These are phyloP conservation scores for Eurotiales sp. DNA, from an alignment of 2,329 filamentous ascomycete genomes.

Conservation along the genomic window DNA sequence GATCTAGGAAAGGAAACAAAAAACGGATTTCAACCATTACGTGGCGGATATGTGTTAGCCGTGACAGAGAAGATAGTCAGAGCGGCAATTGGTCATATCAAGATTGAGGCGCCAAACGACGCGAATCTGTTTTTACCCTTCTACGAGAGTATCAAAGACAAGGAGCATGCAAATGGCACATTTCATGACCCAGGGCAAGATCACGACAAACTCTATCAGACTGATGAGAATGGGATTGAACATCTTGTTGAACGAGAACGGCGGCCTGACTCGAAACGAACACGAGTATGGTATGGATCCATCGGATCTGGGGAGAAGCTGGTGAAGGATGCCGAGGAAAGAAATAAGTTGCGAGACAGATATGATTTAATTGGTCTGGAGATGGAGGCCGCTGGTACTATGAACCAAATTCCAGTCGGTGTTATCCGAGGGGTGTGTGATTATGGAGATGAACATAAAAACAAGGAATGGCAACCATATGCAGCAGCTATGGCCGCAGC, in stretches of 20 bases:
- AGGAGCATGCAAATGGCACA: neutral
- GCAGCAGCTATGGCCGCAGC: conserved; percentile 5
- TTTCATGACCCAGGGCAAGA: conserved; percentile 8
- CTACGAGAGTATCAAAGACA: neutral
- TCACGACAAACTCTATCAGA: neutral
- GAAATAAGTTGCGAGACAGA: neutral
- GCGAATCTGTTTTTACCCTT: neutral
- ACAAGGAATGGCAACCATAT: conserved; percentile 6
- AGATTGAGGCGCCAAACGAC: conserved; percentile 4
- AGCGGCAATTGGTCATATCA: conserved; percentile 20
- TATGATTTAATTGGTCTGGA: conserved; percentile 3
- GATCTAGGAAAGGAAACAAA: conserved; percentile 32
- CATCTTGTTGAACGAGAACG: neutral
- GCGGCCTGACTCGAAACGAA: neutral
- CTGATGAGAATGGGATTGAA: neutral
- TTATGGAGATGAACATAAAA: conserved; percentile 6
- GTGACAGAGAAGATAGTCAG: conserved; percentile 29
- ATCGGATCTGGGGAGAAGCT: conserved; percentile 3
- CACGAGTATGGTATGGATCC: conserved; percentile 1
- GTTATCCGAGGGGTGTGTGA: conserved; percentile 4
- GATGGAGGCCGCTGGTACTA: neutral
- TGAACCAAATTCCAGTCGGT: conserved; percentile 6
- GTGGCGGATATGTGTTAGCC: conserved; percentile 22
- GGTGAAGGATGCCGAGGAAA: neutral
- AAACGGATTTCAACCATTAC: conserved; percentile 25